phyloP scores from a whole-genome alignment of 164 flowering plant species.

The Malania oleifera region DNA sequence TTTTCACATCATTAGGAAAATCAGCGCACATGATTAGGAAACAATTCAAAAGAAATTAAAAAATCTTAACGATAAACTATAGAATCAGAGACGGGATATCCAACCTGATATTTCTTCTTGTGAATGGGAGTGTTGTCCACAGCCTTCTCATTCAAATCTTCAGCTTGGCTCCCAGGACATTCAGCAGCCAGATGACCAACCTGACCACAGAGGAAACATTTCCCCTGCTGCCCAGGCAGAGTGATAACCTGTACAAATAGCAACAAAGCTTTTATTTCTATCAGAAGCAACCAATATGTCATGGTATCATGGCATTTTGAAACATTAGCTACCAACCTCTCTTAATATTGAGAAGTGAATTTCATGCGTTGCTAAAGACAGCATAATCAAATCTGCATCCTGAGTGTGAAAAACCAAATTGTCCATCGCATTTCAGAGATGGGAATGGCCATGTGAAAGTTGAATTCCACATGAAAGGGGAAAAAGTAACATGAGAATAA shows the following conservation, averaged over 20 bases:
- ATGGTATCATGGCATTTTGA: background rate
- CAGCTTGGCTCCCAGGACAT: slow-evolving; percentile 45
- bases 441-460: background rate
- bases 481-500: background rate
- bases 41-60: background rate
- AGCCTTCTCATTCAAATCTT: slow-evolving; percentile 28
- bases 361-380: slow-evolving; percentile 93
- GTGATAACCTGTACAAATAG: slow-evolving; percentile 57
- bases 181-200: slow-evolving; percentile 94
- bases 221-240: slow-evolving; percentile 81
- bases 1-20: background rate
- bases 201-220: slow-evolving; percentile 86
- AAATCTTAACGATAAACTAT: background rate
- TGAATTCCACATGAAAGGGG: background rate
- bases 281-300: slow-evolving; percentile 1
- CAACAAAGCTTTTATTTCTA: slow-evolving; percentile 8
- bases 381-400: slow-evolving; percentile 99
- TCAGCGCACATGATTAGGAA: background rate
- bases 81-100: background rate
- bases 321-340: slow-evolving; percentile 54
- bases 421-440: background rate
- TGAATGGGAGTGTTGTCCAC: slow-evolving; percentile 69
- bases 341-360: slow-evolving; percentile 92
- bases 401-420: slow-evolving; percentile 21
- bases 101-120: slow-evolving; percentile 97